These are phyloP conservation scores for Pascua guehoae DNA, from an alignment of 1,284 basidiomycete species.

Conservation along the genomic window DNA sequence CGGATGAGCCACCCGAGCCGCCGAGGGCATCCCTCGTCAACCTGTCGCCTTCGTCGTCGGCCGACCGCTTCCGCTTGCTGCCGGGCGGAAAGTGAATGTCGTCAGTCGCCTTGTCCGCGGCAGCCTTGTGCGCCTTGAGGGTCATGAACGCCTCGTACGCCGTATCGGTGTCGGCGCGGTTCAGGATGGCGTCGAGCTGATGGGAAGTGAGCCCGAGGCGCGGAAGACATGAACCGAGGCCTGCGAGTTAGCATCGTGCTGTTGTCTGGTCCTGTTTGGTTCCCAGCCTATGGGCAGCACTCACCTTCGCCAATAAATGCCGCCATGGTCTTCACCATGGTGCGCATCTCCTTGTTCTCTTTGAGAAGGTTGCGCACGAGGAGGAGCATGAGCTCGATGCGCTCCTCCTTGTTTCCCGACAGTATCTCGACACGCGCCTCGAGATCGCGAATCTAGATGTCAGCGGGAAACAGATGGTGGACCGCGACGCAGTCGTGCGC, in stretches of 20 bases:
- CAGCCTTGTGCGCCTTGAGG: slow-evolving; percentile 43
- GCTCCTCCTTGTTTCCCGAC: slow-evolving; percentile 83
- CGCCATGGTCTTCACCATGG: slow-evolving; percentile 68
- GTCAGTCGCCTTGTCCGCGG: slow-evolving; percentile 6
- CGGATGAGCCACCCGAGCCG: no score
- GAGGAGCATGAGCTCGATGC: slow-evolving; percentile 71
- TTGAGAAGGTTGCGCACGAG: slow-evolving; percentile 82
- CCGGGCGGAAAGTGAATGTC: slow-evolving; percentile 4
- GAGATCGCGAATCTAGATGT: slow-evolving; percentile 75
- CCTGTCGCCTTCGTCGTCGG: slow-evolving; percentile 4
- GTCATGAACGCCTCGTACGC: slow-evolving; percentile 79
- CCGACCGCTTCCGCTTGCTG: slow-evolving; percentile 30
- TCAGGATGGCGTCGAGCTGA: slow-evolving; percentile 74
- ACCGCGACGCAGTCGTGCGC: no score
- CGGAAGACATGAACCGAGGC: slow-evolving; percentile 60
- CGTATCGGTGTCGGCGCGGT: slow-evolving; percentile 81
- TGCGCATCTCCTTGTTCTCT: slow-evolving; percentile 78
- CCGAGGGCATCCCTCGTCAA: neutral
- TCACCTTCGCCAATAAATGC: slow-evolving; percentile 80
- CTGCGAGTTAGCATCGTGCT: slow-evolving; percentile 14
- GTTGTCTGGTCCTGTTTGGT: no score
- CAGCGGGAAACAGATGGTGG: neutral
- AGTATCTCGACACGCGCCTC: slow-evolving; percentile 86
- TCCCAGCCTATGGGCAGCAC: slow-evolving; percentile 37
- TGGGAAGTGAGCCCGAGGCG: slow-evolving; percentile 68